Conservation (phyloP, 768 basidiomycete species). For the Psilocybe azurescens region DNA sequence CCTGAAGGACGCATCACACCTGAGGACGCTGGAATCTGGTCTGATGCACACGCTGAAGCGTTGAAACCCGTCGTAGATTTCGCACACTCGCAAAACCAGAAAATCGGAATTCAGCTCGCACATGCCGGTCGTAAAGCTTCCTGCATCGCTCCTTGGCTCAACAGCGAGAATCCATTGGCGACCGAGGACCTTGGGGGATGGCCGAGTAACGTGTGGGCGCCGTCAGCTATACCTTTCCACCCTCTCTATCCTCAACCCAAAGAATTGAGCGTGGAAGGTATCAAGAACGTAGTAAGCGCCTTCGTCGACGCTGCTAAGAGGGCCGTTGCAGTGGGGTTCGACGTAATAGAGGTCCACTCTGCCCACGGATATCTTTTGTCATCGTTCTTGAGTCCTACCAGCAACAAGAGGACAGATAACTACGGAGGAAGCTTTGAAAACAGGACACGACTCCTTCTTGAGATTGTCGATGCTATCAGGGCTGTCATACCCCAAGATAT, state of each 20-base stretch:
- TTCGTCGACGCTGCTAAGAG: constrained; percentile 58
- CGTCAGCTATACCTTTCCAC: constrained; percentile 53
- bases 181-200: constrained; percentile 49
- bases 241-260: constrained; percentile 55
- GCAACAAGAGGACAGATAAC: constrained; percentile 68
- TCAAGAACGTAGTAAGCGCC: constrained; percentile 59
- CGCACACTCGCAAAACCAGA: constrained; percentile 72
- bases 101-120: constrained; percentile 75
- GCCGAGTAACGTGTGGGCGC: constrained; percentile 60
- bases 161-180: constrained; percentile 31
- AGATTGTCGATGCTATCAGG: constrained; percentile 69
- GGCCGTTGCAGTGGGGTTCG: constrained; percentile 63
- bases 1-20: constrained; percentile 66
- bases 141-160: constrained; percentile 65
- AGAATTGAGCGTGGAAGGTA: constrained; percentile 59
- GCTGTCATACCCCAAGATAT: constrained; percentile 60
- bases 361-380: constrained; percentile 68
- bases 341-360: constrained; percentile 65
- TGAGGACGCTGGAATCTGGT: constrained; percentile 66
- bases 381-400: constrained; percentile 61
- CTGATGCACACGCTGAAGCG: constrained; percentile 44
- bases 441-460: constrained; percentile 62
- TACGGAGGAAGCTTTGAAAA: constrained; percentile 80
- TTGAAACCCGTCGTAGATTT: constrained; percentile 62
- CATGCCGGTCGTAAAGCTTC: constrained; percentile 83